Evolutionary conservation across 2,329 filamentous ascomycete species (phyloP), one percentile per base, ranked within the genome.

Genomic region (Microthyrium microscopicum): DNA sequence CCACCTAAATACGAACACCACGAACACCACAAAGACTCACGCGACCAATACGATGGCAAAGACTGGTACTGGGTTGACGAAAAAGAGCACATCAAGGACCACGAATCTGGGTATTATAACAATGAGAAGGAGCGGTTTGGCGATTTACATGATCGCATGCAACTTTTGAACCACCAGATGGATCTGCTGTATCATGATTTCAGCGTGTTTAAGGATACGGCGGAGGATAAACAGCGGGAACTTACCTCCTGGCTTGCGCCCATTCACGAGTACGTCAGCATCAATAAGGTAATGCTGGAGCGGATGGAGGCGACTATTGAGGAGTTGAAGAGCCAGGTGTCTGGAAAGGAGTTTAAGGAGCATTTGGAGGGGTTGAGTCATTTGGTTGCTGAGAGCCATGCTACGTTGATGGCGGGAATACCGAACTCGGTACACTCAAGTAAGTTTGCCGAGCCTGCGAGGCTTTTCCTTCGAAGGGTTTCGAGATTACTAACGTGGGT

Each of bases 81-180:
- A 28, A n/a, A 34, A 6, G 35, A 37, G 11, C 15, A 26, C n/a
- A 11, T 26, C 4, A 36, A 36, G 21, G 27, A 31, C 16, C 11
- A 19, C 9, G 54, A 61, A 2, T 56, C 60, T 25, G 55, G 57
- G 5, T 56, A 45, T 33, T 59, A 64, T 46, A 56, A 54, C 21
- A 55, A 51, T 17, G 53, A 58, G 18, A 47, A 60, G 41, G 54
- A 63, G 35, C 83, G 93, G 53, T 87, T 94, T 50, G 66, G 68
- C 21, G 85, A 94, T 50, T 66, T 95, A 11, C 78, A 92, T 61
- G 78, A 78, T 59, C 78, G 84, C 20, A 61, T 95, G 13, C 82
- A 85, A 53, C 65, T 62, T 44, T 62, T 82, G 38, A 73, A 72
- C 52, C 74, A 82, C 54, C 73, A 78, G 46, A 58, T 83, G 26